phyloP scores from a whole-genome alignment of 768 basidiomycete genomes.

The Trametes meyenii region DNA sequence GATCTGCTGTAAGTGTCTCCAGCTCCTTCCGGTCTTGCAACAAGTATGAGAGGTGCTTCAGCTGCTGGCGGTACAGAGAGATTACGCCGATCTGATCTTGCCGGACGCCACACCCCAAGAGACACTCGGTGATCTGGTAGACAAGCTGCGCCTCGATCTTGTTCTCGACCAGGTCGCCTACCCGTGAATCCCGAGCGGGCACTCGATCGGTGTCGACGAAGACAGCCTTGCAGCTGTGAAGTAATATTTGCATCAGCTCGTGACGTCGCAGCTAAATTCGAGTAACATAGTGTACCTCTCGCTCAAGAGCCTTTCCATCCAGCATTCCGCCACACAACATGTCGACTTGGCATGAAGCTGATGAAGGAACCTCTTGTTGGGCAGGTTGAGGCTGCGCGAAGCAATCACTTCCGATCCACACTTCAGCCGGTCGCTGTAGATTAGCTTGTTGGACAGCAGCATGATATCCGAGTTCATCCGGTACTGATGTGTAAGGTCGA shows the following conservation, averaged over 20 bases:
- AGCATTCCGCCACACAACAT: conserved; percentile 52
- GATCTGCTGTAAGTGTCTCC: conserved; percentile 91
- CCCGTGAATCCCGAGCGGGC: conserved; percentile 77
- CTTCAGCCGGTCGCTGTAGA: conserved; percentile 75
- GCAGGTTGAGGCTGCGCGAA: conserved; percentile 55
- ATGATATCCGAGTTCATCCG: conserved; percentile 98
- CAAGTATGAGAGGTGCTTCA: conserved; percentile 80
- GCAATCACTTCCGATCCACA: conserved; percentile 82
- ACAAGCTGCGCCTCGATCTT: conserved; percentile 73
- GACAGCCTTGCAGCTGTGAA: conserved; percentile 73
- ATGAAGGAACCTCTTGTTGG: conserved; percentile 46
- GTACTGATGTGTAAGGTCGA: conserved; percentile 88
- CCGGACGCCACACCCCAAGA: conserved; percentile 64
- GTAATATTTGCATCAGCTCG: neutral
- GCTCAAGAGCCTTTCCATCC: conserved; percentile 67
- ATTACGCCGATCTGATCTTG: conserved; percentile 83
- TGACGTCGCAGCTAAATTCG: neutral
- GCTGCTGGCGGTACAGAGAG: conserved; percentile 92
- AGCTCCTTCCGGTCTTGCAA: conserved; percentile 58
- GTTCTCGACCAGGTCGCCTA: conserved; percentile 92
- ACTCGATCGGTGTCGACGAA: conserved; percentile 92
- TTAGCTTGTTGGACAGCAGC: conserved; percentile 83
- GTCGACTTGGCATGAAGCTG: conserved; percentile 44
- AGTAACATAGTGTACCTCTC: conserved; percentile 53
- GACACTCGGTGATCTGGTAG: conserved; percentile 65